phyloP scores from a whole-genome alignment of 2,329 filamentous ascomycete genomes.

The Talaromyces sp. region DNA sequence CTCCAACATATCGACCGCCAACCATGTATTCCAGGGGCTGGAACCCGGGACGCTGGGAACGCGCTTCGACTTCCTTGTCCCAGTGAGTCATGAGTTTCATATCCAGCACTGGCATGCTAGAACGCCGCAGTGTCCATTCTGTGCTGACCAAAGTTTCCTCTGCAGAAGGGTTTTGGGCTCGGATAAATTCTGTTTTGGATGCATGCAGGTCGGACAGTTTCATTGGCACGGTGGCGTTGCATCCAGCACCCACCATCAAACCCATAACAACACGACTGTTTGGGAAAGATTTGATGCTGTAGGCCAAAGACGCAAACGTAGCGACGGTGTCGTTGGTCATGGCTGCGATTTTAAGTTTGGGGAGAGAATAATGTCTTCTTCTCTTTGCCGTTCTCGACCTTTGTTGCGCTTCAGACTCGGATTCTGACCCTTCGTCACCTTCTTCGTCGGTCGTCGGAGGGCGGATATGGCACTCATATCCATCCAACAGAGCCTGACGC shows the following conservation, averaged over 20 bases:
- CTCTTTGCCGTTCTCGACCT: constrained; percentile 17
- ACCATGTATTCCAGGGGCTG: constrained; percentile 78
- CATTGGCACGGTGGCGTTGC: constrained; percentile 69
- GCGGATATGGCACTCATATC: constrained; percentile 38
- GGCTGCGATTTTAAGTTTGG: constrained; percentile 60
- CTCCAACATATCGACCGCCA: constrained; percentile 65
- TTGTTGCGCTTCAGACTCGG: not conserved
- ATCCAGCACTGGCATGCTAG: constrained; percentile 56
- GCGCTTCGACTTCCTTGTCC: constrained; percentile 59
- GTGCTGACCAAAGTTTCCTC: constrained; percentile 66
- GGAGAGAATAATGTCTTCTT: constrained; percentile 40
- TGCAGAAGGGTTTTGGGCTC: constrained; percentile 34
- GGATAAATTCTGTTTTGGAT: constrained; percentile 45
- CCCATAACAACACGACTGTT: constrained; percentile 65
- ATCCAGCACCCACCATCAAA: constrained; percentile 70
- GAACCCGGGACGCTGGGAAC: constrained; percentile 63
- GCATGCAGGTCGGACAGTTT: constrained; percentile 54
- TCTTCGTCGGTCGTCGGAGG: constrained; percentile 15
- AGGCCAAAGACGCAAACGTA: constrained; percentile 70
- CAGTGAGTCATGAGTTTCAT: constrained; percentile 59
- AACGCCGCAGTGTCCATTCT: constrained; percentile 71
- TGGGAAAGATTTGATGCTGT: constrained; percentile 42
- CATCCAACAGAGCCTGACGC: constrained; percentile 26
- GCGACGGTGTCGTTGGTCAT: constrained; percentile 76
- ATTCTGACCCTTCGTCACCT: not conserved